Percentiles rank a stretch among this genome's conserved stretches.
Evolutionary conservation across 148 eudicot genomes (phyloP).

Genomic region (Cornus florida): DNA sequence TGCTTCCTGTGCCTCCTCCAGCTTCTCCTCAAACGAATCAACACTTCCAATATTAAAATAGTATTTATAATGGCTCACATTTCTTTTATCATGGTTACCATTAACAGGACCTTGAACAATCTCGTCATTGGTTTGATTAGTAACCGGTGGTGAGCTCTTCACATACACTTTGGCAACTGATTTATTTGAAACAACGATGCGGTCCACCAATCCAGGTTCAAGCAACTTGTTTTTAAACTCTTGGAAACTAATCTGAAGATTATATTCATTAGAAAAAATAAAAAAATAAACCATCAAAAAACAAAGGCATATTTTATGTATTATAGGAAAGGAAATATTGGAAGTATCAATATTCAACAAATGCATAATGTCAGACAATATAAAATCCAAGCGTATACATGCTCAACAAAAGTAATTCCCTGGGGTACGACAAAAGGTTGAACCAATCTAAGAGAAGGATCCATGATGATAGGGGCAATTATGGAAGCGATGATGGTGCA

Average conservation of each 20-base stretch:
- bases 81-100: conserved; percentile 17
- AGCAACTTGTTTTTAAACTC: conserved; percentile 58
- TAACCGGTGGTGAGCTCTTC: conserved; percentile 24
- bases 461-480: background rate
- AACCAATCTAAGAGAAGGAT: background rate
- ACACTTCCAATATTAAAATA: conserved; percentile 56
- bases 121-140: conserved; percentile 18
- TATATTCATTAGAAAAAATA: background rate
- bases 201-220: conserved; percentile 57
- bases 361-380: background rate
- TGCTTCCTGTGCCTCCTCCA: conserved; percentile 58
- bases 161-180: conserved; percentile 56
- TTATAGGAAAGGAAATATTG: background rate
- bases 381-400: background rate
- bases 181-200: conserved; percentile 43
- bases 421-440: background rate
- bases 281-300: background rate
- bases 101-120: conserved; percentile 11
- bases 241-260: conserved; percentile 55
- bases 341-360: background rate
- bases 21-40: conserved; percentile 56
- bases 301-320: background rate
- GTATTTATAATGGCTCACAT: conserved; percentile 32
- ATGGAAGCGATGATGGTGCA: background rate
- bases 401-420: background rate